Percentiles rank a stretch among this genome's conserved stretches.
These are phyloP conservation scores for Hericium rajendrae DNA, from an alignment of 768 basidiomycete species.

Conservation along the genomic window DNA sequence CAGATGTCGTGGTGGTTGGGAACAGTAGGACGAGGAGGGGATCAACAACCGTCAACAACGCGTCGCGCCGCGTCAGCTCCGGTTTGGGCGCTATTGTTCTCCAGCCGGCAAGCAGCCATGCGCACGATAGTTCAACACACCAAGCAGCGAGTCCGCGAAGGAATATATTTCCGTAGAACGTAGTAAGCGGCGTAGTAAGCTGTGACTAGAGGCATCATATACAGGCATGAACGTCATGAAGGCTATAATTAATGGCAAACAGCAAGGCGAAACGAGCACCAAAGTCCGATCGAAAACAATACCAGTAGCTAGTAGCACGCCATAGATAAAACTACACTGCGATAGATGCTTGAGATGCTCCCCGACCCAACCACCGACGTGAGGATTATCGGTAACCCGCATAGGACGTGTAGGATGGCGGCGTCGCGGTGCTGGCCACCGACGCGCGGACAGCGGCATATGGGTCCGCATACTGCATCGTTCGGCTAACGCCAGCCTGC, in stretches of 20 bases:
- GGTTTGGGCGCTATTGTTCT: neutral
- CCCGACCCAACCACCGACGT: neutral
- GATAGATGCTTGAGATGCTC: neutral
- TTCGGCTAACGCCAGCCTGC: conserved; percentile 50
- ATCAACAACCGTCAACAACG: conserved; percentile 1
- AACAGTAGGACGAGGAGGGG: neutral
- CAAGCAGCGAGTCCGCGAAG: neutral
- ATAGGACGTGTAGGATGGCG: conserved; percentile 4
- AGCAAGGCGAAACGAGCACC: neutral
- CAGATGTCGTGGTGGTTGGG: conserved; percentile 1
- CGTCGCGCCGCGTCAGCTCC: neutral
- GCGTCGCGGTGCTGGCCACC: conserved; percentile 5
- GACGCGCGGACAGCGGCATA: conserved; percentile 70
- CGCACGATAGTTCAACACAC: neutral
- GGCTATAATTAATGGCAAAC: neutral
- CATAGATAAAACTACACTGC: neutral
- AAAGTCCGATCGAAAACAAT: neutral
- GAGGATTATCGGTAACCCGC: conserved; percentile 5
- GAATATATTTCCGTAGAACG: neutral
- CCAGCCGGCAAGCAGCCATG: neutral
- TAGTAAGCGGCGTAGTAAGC: neutral
- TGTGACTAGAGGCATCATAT: neutral
- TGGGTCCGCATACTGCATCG: conserved; percentile 88
- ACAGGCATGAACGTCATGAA: neutral
- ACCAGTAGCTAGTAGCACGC: neutral